Conservation (phyloP, 176 grass and related monocot species). For the Ampelocalamus luodianensis region DNA sequence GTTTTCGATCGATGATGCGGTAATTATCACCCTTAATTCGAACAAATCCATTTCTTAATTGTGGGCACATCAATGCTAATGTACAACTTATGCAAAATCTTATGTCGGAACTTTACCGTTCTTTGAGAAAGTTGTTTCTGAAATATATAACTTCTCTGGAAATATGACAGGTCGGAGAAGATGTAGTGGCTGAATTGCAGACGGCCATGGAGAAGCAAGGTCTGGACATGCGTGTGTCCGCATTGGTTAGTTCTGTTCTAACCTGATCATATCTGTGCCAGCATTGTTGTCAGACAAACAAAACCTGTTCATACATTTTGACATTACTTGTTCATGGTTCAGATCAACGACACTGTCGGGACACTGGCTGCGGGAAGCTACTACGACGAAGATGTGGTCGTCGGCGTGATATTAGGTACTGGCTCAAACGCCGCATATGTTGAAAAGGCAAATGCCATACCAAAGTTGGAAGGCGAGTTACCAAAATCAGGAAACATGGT, state of each 20-base stretch:
- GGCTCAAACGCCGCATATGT: conserved; percentile 75
- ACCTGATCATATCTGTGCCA: not conserved
- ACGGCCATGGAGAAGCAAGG: conserved; percentile 70
- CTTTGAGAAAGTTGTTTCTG: not conserved
- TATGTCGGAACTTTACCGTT: not conserved
- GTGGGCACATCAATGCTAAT: no score
- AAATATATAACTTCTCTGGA: not conserved
- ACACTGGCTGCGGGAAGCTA: conserved; percentile 77
- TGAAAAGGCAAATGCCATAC: conserved; percentile 57
- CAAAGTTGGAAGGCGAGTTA: conserved; percentile 46
- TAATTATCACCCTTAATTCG: not conserved
- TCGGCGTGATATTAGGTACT: conserved; percentile 67
- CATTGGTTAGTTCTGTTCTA: conserved; percentile 56
- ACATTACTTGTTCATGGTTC: conserved; percentile 29
- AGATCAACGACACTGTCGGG: conserved; percentile 92
- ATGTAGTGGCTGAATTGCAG: conserved; percentile 73
- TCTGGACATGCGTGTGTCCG: conserved; percentile 67
- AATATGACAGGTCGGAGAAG: conserved; percentile 60
- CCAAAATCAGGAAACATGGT: conserved; percentile 69
- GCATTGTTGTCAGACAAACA: not conserved
- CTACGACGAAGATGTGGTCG: conserved; percentile 58
- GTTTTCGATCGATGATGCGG: conserved; percentile 63
- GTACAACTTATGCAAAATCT: no score
- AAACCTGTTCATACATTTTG: not conserved
- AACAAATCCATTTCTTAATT: not conserved